Evolutionary conservation across 768 basidiomycete genomes (phyloP).

Genomic region (Naganishia antarctica): DNA sequence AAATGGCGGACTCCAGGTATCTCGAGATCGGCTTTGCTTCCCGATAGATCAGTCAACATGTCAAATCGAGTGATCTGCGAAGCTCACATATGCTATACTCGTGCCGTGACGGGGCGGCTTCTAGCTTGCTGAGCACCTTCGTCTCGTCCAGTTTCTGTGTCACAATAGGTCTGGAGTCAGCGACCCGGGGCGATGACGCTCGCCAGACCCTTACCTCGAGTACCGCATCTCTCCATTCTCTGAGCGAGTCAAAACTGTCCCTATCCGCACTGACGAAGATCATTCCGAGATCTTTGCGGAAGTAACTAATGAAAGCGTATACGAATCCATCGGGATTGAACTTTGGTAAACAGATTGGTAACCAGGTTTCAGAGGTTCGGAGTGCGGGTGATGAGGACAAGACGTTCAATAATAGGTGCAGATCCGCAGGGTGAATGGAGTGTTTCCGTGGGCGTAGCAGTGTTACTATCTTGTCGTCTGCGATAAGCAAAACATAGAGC

Average conservation of each 20-base stretch:
- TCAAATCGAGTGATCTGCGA: too few species aligned
- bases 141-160: constrained; percentile 63
- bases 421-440: constrained; percentile 90
- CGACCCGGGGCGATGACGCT: too few species aligned
- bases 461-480: constrained; percentile 71
- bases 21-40: not conserved
- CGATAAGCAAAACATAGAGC: constrained; percentile 82
- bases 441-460: constrained; percentile 86
- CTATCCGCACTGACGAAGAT: constrained; percentile 75
- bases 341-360: constrained; percentile 91
- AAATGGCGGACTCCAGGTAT: constrained; percentile 83
- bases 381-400: constrained; percentile 76
- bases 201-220: constrained; percentile 50
- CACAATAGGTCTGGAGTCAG: not conserved
- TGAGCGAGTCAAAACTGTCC: constrained; percentile 73
- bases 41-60: not conserved
- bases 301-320: constrained; percentile 69
- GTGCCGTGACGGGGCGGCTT: constrained; percentile 42
- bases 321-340: constrained; percentile 85
- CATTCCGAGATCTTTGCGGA: constrained; percentile 56
- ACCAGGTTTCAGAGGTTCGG: constrained; percentile 74
- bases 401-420: constrained; percentile 88
- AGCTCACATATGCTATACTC: constrained; percentile 12
- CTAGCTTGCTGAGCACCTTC: constrained; percentile 53
- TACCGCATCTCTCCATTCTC: constrained; percentile 68